Base-by-base conservation (phyloP, 179 eudicot species). In the Beta corolliflora region DNA sequence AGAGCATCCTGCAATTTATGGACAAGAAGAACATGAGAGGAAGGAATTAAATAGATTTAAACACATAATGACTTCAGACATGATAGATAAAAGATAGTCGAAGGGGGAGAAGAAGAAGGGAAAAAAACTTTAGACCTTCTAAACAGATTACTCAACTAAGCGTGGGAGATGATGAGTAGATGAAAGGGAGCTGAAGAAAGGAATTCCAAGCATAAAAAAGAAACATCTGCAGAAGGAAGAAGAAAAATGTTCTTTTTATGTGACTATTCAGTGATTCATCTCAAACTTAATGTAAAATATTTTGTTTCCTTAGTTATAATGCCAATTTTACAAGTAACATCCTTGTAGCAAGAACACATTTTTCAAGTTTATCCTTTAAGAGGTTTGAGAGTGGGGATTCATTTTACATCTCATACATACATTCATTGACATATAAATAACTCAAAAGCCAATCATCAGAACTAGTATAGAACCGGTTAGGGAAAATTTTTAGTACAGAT, bases 1-100 rank as follows among this genome's bases (percentile, higher is more conserved):
- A 95, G 77, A 21, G 98, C 99, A 91, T 95, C 93, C 99, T 88
- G 85, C 80, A 76, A 52, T 86, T 73, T 16, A 86, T 72, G n/a
- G 61, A 70, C 31, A 79, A 79, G 0, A 77, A 76, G 70, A 44
- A 77, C 15, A 75, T 67, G 12, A 19, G 15, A 31, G 63, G 54
- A 70, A 31, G 44, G 11, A 54, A 31, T 15, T 58, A 29, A 7
- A 69, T 6, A 45, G 46, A 69, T 44, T 44, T 12, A 23, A 69
- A 44, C 12, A 69, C 71, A 14, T 45, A 18, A 70, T 23, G 29
- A 70, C 13, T 50, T 12, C 9, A 48, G 41, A 72, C n/a, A 50
- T 50, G 52, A 2, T 13, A n/a, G 5, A 36, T 71, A 58, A 50
- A 64, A 54, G 53, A n/a, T 41, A 61, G 19, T 53, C 10, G 23